Evolutionary conservation across 2,329 filamentous ascomycete species (phyloP).

Genomic region (Epichloe glyceriae): DNA sequence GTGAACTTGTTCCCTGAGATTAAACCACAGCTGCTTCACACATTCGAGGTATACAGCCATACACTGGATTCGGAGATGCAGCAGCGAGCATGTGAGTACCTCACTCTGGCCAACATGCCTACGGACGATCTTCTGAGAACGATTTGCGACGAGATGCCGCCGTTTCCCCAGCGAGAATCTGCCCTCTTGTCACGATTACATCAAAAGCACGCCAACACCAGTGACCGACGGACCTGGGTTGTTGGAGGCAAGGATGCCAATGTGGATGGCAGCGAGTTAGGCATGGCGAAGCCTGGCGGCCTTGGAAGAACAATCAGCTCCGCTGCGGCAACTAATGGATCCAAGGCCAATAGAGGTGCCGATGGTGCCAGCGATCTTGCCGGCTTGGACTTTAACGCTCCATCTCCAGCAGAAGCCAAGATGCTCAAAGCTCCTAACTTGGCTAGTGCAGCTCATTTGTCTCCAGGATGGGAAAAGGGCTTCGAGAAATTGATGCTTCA

Average conservation of each 20-base stretch:
- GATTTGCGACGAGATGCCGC: slow-evolving; percentile 96
- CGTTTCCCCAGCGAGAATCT: slow-evolving; percentile 88
- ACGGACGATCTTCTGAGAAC: slow-evolving; percentile 87
- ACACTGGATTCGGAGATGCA: slow-evolving; percentile 91
- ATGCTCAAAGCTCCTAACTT: slow-evolving; percentile 62
- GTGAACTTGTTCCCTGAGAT: slow-evolving; percentile 98
- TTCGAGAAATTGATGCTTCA: slow-evolving; percentile 72
- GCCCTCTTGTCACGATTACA: slow-evolving; percentile 84
- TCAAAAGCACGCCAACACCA: slow-evolving; percentile 84
- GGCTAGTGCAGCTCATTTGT: slow-evolving; percentile 82
- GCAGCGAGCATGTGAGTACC: slow-evolving; percentile 90
- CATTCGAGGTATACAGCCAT: slow-evolving; percentile 87
- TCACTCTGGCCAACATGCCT: slow-evolving; percentile 70
- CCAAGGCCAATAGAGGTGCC: slow-evolving; percentile 29
- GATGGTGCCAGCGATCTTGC: slow-evolving; percentile 55
- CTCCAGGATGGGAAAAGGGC: slow-evolving; percentile 86
- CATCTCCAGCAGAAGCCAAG: slow-evolving; percentile 43
- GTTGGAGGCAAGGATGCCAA: slow-evolving; percentile 96
- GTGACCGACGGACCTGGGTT: slow-evolving; percentile 93
- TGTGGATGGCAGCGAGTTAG: slow-evolving; percentile 63
- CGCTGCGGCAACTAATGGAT: slow-evolving; percentile 31
- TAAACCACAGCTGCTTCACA: slow-evolving; percentile 81
- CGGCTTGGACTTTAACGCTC: slow-evolving; percentile 64
- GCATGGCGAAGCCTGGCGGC: slow-evolving; percentile 65
- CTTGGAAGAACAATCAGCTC: slow-evolving; percentile 77